Conservation (phyloP, 352 stramenopile genomes). For the Aphanomyces cochlioides region DNA sequence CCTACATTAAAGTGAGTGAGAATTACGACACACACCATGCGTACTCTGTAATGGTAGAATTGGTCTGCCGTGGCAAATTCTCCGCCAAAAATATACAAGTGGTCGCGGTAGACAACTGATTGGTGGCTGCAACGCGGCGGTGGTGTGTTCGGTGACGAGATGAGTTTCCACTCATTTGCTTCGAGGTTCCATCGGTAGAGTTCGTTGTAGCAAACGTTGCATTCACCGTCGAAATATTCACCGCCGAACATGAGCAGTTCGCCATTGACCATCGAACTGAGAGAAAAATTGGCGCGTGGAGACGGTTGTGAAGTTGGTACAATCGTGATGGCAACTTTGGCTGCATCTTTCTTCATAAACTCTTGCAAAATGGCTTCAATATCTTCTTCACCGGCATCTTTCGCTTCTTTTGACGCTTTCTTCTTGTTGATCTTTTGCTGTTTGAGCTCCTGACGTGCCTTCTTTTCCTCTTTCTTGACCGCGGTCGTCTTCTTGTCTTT, state of each 20-base stretch:
- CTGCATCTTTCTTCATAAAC: slow-evolving; percentile 73
- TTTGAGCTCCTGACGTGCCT: slow-evolving; percentile 34
- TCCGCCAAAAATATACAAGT: slow-evolving; percentile 96
- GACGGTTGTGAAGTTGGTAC: slow-evolving; percentile 52
- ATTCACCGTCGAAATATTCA: slow-evolving; percentile 97
- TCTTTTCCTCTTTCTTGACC: slow-evolving; percentile 77
- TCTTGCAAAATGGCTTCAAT: slow-evolving; percentile 78
- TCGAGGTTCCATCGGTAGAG: slow-evolving; percentile 93
- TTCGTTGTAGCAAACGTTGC: slow-evolving; percentile 96
- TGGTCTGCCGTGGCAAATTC: slow-evolving; percentile 95
- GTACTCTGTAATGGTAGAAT: slow-evolving; percentile 95
- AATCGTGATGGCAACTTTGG: slow-evolving; percentile 59
- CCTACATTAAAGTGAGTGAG: slow-evolving; percentile 35
- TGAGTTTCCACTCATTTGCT: slow-evolving; percentile 82
- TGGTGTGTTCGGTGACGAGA: slow-evolving; percentile 85
- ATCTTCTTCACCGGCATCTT: slow-evolving; percentile 60
- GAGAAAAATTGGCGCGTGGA: slow-evolving; percentile 73
- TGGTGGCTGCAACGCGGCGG: slow-evolving; percentile 95
- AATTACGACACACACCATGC: slow-evolving; percentile 8
- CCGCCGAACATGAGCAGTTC: slow-evolving; percentile 94
- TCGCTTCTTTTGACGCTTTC: slow-evolving; percentile 32
- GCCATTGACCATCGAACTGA: slow-evolving; percentile 54
- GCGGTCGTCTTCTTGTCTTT: slow-evolving; percentile 79
- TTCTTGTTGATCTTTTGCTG: slow-evolving; percentile 34
- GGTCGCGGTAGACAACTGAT: slow-evolving; percentile 90